Percentiles rank a stretch among this genome's conserved stretches.
These are phyloP conservation scores for Clarireedia monteithiana DNA, from an alignment of 2,329 filamentous ascomycete species.

Conservation along the genomic window DNA sequence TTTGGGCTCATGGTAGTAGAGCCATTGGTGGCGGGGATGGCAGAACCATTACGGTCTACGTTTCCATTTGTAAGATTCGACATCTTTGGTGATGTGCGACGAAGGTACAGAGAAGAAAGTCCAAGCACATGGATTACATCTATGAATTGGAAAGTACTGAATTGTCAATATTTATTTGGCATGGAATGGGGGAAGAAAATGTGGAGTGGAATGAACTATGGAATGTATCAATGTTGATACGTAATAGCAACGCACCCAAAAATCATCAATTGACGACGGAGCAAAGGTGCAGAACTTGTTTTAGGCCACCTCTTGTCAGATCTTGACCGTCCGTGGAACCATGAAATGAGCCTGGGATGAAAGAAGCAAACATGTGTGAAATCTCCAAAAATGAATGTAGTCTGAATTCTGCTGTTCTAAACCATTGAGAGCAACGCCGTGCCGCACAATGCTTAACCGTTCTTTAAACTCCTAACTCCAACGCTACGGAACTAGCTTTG, in stretches of 20 bases:
- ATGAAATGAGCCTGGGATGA: no score
- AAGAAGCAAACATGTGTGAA: no score
- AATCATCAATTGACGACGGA: no score
- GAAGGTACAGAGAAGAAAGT: background rate
- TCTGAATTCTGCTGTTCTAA: no score
- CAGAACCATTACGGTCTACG: background rate
- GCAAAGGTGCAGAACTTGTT: no score
- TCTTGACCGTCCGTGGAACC: no score
- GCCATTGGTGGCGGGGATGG: background rate
- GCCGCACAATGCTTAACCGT: no score
- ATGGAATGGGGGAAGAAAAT: constrained; percentile 2
- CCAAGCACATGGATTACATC: background rate
- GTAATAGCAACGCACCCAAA: background rate
- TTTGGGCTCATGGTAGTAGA: background rate
- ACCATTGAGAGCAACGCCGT: no score
- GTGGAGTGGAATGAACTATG: constrained; percentile 4
- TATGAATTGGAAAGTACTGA: background rate
- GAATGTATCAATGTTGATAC: background rate
- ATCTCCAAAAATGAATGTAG: no score
- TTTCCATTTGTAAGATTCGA: background rate
- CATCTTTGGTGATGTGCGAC: background rate
- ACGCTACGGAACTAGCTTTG: no score
- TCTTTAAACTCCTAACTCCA: no score
- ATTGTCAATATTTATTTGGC: background rate
- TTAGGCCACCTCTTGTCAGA: no score